These are phyloP conservation scores for Meripilus lineatus DNA, from an alignment of 1,284 basidiomycete genomes.

Conservation along the genomic window DNA sequence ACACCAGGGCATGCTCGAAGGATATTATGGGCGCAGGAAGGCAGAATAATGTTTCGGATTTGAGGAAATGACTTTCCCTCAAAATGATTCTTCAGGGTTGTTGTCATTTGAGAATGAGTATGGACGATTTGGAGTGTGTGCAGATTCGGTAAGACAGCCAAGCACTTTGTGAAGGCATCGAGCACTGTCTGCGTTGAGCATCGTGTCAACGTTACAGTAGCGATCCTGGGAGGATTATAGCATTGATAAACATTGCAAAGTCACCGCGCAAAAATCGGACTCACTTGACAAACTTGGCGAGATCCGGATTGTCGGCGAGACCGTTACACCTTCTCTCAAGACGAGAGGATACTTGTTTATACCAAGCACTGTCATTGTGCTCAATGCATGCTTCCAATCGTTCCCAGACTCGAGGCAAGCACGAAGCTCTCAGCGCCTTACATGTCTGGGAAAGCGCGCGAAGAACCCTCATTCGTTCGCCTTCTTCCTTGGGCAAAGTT, in stretches of 20 bases:
- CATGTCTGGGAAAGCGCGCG: slow-evolving; percentile 29
- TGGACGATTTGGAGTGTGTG: slow-evolving; percentile 29
- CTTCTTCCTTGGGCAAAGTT: slow-evolving; percentile 5
- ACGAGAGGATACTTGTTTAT: slow-evolving; percentile 4
- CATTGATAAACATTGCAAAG: background rate
- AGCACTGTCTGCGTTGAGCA: slow-evolving; percentile 21
- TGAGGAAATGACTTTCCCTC: slow-evolving; percentile 21
- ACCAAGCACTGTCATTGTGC: slow-evolving; percentile 1
- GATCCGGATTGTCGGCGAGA: slow-evolving; percentile 3
- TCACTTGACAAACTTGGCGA: slow-evolving; percentile 8
- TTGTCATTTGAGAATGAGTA: slow-evolving; percentile 24
- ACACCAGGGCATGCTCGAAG: slow-evolving; percentile 28
- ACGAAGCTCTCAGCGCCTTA: slow-evolving; percentile 18
- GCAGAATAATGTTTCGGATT: slow-evolving; percentile 25
- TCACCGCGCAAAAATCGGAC: background rate
- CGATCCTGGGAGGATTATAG: slow-evolving; percentile 17
- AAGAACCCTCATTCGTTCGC: slow-evolving; percentile 20
- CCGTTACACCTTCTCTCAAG: slow-evolving; percentile 5
- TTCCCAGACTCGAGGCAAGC: slow-evolving; percentile 24
- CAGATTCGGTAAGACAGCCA: slow-evolving; percentile 29
- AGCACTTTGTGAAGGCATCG: slow-evolving; percentile 26
- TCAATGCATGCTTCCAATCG: slow-evolving; percentile 19
- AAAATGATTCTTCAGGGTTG: slow-evolving; percentile 24
- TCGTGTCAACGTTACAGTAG: slow-evolving; percentile 26
- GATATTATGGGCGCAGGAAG: slow-evolving; percentile 27